Evolutionary conservation across 106 monocot genomes (phyloP), one percentile per base, ranked within the genome.

Genomic region (Allium fistulosum): DNA sequence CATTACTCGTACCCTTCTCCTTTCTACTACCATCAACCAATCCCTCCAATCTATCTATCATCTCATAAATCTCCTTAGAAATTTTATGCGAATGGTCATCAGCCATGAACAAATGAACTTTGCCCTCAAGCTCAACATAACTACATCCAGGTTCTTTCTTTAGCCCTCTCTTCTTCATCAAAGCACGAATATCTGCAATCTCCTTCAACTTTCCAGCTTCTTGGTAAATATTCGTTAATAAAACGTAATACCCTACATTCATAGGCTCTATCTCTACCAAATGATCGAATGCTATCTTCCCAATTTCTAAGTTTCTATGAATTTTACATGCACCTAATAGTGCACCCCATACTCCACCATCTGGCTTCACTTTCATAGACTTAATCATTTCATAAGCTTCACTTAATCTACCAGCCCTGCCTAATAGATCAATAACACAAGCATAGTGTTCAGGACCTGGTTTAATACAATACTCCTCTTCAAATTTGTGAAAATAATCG

Each of bases 281-380:
- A 18, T 55, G 71, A 22, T 72, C 56, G 14, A 93, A 93, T 7
- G 88, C 88, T 58, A 74, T 14, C 57, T 85, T 83, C 6, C 81
- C 93, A 37, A 83, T 55, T 50, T 66, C 73, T 4, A 85, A 72
- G 57, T 93, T 70, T 49, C 76, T 77, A 52, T 93, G 88, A 49
- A 93, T 88, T 80, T 88, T 93, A 73, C 88, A 88, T 2, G 93
- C 83, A 12, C 88, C 85, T 37, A 93, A 78, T 0, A 93, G 77
- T 0, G 88, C 81, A 10, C 93, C 93, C 93, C 93, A 93, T 7
- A 88, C 75, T 9, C 88, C 88, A 7, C 83, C 93, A 28, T 93
- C 93, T 6, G 93, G 77, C 52, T 69, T 27, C 68, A 84, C 65
- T 4, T 79, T 75, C 88, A 88, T 88, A 7, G 83, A 77, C 3